Percentiles rank a stretch among this genome's conserved stretches.
These are phyloP conservation scores for Cyathus pygmaeus DNA, from an alignment of 1,284 basidiomycete species.

Conservation along the genomic window DNA sequence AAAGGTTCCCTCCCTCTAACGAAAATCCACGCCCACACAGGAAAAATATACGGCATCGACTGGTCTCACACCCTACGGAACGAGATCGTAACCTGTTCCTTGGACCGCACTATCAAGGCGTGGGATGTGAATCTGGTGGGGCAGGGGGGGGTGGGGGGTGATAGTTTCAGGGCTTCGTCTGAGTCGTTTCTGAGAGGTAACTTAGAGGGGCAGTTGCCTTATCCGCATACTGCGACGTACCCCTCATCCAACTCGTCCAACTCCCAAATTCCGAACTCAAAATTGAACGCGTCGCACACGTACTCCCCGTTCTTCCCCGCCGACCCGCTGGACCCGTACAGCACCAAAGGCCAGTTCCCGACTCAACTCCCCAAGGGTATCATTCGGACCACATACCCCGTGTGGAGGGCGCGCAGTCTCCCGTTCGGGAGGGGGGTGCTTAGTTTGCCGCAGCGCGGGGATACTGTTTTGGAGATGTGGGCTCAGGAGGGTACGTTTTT, in stretches of 20 bases:
- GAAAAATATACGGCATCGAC: conserved; percentile 96
- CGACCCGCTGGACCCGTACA: too few relatives aligned
- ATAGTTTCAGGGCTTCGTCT: too few relatives aligned
- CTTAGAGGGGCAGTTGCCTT: too few relatives aligned
- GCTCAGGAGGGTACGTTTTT: too few relatives aligned
- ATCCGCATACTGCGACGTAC: too few relatives aligned
- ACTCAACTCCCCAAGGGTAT: conserved; percentile 67
- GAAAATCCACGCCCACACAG: conserved; percentile 80
- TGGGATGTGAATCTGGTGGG: conserved; percentile 74
- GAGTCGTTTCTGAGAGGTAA: too few relatives aligned
- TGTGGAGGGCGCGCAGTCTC: conserved; percentile 93
- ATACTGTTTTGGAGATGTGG: conserved; percentile 90
- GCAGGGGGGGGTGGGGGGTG: too few relatives aligned
- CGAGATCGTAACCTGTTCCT: conserved; percentile 89
- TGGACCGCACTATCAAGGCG: conserved; percentile 92
- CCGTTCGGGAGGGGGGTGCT: conserved; percentile 94
- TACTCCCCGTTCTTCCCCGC: too few relatives aligned
- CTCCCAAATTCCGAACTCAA: too few relatives aligned
- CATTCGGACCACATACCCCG: conserved; percentile 86
- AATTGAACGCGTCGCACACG: too few relatives aligned
- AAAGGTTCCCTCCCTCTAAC: conserved; percentile 90
- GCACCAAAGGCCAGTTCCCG: too few relatives aligned
- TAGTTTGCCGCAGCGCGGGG: conserved; percentile 90
- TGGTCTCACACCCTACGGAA: conserved; percentile 84
- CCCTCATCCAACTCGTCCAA: too few relatives aligned